Evolutionary conservation across 2,329 filamentous ascomycete species (phyloP), one percentile per base, ranked within the genome.

Genomic region (Curvularia sp.): DNA sequence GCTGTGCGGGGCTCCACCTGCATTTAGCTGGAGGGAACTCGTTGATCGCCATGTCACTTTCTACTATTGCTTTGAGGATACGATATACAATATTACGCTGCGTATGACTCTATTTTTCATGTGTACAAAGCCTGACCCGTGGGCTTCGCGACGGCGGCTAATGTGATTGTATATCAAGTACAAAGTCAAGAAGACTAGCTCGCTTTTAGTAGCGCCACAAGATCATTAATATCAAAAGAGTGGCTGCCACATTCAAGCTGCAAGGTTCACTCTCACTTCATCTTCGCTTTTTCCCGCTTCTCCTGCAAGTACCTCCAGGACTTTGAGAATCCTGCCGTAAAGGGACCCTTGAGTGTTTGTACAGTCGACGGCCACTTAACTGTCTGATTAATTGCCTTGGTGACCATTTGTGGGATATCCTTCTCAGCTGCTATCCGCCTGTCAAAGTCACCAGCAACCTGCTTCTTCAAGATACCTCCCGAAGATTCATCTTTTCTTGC

Each of bases 331-430:
- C 95, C 96, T 0, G 90, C 88, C 2, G 93, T 98, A 44, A 97
- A 76, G 1, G 90, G 76, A 1, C 93, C 89, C 79, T 99, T 99
- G 62, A 94, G 74, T 53, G 88, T 95, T 78, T 99, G 94, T 5
- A 88, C 88, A 2, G 91, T 92, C 70, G 92, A 95, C 0, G 95
- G 93, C 95, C 95, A 98, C 55, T 87, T 86, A 68, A 98, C 92
- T 0, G 96, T 98, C 74, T 90, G 90, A 72, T 88, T 89, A 71
- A 99, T 93, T 41, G 93, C 90, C 38, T 84, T 83, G 33, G 88
- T 85, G 18, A 98, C 87, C 65, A 89, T 88, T 26, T 86, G 81
- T 42, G 84, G 84, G n/a, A 98, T 81, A 66, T 90, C 86, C 20
- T 84, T 81, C 39, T 89, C 85, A 57, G 90, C 89, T 0, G 90